Evolutionary conservation across 768 basidiomycete genomes (phyloP).

Genomic region (Brasilioporus rufonigricans): DNA sequence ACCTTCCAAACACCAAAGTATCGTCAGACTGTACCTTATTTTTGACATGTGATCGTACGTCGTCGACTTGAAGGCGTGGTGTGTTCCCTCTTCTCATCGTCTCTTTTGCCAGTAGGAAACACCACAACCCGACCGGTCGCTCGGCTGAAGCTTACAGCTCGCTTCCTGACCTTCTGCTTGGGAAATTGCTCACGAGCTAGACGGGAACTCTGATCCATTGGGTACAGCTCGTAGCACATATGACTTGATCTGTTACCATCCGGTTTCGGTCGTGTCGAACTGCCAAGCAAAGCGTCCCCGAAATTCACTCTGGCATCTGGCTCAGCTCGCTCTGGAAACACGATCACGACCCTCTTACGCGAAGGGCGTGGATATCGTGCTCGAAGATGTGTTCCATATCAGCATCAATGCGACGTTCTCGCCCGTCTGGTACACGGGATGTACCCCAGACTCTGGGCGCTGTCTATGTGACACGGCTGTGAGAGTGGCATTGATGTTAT

Average conservation of each 20-base stretch:
- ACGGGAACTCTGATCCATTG: constrained; percentile 65
- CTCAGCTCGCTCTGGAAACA: constrained; percentile 22
- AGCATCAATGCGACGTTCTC: constrained; percentile 65
- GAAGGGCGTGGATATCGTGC: constrained; percentile 62
- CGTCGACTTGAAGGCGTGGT: not conserved
- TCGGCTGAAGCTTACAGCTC: constrained; percentile 56
- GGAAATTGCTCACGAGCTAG: constrained; percentile 75
- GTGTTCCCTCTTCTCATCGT: not conserved
- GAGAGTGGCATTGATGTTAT: constrained; percentile 64
- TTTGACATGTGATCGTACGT: constrained; percentile 71
- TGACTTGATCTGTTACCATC: constrained; percentile 56
- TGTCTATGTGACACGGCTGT: constrained; percentile 76
- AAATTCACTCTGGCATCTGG: no score
- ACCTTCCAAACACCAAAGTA: constrained; percentile 37
- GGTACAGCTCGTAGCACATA: constrained; percentile 49
- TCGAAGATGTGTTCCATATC: constrained; percentile 44
- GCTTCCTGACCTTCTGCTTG: constrained; percentile 66
- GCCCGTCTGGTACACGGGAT: constrained; percentile 55
- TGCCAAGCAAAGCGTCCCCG: constrained; percentile 31
- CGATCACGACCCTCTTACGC: constrained; percentile 67
- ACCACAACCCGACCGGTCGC: constrained; percentile 63
- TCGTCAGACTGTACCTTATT: constrained; percentile 56
- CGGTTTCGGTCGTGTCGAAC: constrained; percentile 53
- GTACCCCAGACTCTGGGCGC: constrained; percentile 63
- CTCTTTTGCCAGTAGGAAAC: constrained; percentile 36